Base-by-base conservation (phyloP, 1,284 basidiomycete species). In the Apiotrichum veenhuisii region DNA sequence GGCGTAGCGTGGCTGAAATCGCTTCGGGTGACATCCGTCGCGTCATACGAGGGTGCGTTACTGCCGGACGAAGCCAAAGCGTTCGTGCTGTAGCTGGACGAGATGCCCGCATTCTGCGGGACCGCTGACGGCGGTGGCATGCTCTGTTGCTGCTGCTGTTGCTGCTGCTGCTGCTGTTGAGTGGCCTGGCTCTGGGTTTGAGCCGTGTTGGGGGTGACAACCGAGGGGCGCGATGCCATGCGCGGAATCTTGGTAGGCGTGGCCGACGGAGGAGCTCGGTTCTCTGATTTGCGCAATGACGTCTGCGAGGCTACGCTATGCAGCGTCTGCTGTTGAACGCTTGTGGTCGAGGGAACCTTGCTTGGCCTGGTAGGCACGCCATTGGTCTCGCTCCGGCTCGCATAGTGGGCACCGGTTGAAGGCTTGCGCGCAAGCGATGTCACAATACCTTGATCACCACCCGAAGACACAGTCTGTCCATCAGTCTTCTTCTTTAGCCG, bases 191-290 rank as follows among this genome's bases (percentile, higher is more conserved):
- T n/a, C 55, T 53, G 45, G 47, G 50, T 23, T 49, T 20, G 4
- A 12, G 43, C 45, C 14, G 60, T 52, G 60, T 55, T 62, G 25
- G 60, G 60, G 2, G 60, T 62, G 15, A 50, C 49, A 3, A 62
- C 55, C 26, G 59, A 66, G 18, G 66, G 60, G 8, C 69, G 82
- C 61, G 85, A 89, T 22, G 89, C 87, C 57, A 95, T 92, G 41
- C 92, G 87, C 50, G 93, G 93, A 65, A 96, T 97, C 79, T 93
- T 94, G 23, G 93, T 97, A 0, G 93, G 91, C 0, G 80, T 81
- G 5, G 70, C 70, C 14, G 70, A 69, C 2, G 72, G 68, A 3
- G 67, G 59, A 27, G 58, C 61, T 22, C 67, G 54, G 25, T 52
- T 55, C 18, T 65, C 64, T 18, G 59, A 57, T 23, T 63, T 57